These are phyloP conservation scores for Sambucus nigra DNA, from an alignment of 129 eudicot genomes.

Conservation along the genomic window DNA sequence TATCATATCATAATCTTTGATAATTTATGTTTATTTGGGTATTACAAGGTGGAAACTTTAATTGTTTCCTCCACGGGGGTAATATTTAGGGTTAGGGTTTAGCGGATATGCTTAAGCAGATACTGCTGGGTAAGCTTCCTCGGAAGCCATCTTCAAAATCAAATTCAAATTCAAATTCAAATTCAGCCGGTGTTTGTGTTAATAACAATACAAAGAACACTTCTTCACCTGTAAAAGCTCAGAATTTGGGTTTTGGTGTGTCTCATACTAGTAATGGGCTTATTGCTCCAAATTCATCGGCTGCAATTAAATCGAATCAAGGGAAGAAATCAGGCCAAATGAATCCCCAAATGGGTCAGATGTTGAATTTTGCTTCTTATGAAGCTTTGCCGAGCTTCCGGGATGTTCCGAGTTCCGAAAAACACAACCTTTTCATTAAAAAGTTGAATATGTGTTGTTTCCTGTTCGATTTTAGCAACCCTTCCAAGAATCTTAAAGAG, in stretches of 20 bases:
- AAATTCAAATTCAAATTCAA: slow-evolving; percentile 20
- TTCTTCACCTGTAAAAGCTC: slow-evolving; percentile 27
- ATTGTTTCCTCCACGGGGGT: neutral
- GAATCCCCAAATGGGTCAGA: slow-evolving; percentile 26
- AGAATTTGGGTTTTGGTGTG: slow-evolving; percentile 9
- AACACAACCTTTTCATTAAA: slow-evolving; percentile 44
- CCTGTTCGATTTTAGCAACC: slow-evolving; percentile 52
- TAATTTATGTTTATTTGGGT: neutral
- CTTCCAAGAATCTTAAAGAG: slow-evolving; percentile 32
- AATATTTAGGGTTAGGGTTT: slow-evolving; percentile 13
- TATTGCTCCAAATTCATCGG: slow-evolving; percentile 5
- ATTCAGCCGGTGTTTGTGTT: slow-evolving; percentile 11
- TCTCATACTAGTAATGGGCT: slow-evolving; percentile 13
- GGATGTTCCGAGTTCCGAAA: slow-evolving; percentile 42
- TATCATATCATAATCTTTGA: slow-evolving; percentile 4
- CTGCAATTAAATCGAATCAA: slow-evolving; percentile 23
- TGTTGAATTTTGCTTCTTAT: slow-evolving; percentile 19
- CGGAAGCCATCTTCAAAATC: slow-evolving; percentile 47
- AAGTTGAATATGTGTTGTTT: slow-evolving; percentile 62
- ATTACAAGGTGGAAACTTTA: neutral
- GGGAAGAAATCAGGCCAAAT: slow-evolving; percentile 24
- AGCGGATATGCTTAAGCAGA: slow-evolving; percentile 59
- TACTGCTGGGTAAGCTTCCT: slow-evolving; percentile 62
- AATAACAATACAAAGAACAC: slow-evolving; percentile 11
- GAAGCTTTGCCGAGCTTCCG: slow-evolving; percentile 51